phyloP scores from a whole-genome alignment of 495 filamentous ascomycete genomes.

The Neohortaea acidophila region DNA sequence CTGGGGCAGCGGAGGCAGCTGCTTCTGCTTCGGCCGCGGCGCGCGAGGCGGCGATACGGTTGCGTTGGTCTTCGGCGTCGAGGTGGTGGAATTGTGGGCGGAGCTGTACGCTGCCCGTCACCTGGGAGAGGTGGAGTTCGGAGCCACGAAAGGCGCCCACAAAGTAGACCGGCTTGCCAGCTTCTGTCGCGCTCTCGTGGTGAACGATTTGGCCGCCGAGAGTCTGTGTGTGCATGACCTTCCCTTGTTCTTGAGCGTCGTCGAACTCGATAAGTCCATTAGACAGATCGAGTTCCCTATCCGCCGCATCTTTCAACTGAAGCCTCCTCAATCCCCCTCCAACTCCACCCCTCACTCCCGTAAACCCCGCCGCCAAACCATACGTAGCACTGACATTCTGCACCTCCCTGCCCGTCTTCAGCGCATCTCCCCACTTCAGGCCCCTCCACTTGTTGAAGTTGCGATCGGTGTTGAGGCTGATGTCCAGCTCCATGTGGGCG shows the following conservation, averaged over 20 bases:
- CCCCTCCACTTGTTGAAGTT: constrained; percentile 55
- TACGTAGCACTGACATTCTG: constrained; percentile 18
- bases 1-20: constrained; percentile 24
- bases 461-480: constrained; percentile 44
- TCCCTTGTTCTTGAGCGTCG: constrained; percentile 33
- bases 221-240: constrained; percentile 43
- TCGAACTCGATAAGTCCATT: constrained; percentile 27
- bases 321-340: constrained; percentile 25
- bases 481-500: constrained; percentile 60
- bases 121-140: constrained; percentile 51
- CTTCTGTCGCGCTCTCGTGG: constrained; percentile 26
- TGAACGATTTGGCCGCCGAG: constrained; percentile 52
- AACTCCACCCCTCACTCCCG: constrained; percentile 5
- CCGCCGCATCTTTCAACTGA: constrained; percentile 29
- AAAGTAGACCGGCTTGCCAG: constrained; percentile 53
- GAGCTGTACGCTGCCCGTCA: constrained; percentile 55
- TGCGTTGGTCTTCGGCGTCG: constrained; percentile 46
- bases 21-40: constrained; percentile 4
- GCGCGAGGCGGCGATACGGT: constrained; percentile 25
- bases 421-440: constrained; percentile 36
- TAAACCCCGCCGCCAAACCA: constrained; percentile 41
- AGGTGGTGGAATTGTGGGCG: constrained; percentile 62
- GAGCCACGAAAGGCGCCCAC: constrained; percentile 52
- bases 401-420: constrained; percentile 10
- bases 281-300: constrained; percentile 5